These are phyloP conservation scores for Colletotrichum orbiculare DNA, from an alignment of 2,329 filamentous ascomycete genomes.

Conservation along the genomic window DNA sequence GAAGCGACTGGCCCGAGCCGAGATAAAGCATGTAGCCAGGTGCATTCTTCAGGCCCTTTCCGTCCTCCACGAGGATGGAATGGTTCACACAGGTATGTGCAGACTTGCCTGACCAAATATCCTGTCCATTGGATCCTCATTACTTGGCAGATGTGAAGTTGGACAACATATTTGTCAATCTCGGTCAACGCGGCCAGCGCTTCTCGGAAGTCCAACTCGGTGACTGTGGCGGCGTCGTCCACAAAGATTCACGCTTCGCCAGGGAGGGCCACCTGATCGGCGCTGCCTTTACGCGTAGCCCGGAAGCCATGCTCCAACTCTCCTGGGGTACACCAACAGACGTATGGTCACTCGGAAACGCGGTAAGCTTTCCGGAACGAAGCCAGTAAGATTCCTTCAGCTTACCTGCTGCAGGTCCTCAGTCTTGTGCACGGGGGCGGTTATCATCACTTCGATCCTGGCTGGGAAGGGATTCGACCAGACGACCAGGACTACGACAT, in stretches of 20 bases:
- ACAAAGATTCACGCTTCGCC: neutral
- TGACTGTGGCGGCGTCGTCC: conserved; percentile 7
- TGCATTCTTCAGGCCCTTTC: neutral
- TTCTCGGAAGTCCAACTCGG: neutral
- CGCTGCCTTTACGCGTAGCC: conserved; percentile 44
- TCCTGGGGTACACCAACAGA: neutral
- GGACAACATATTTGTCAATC: neutral
- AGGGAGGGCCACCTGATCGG: conserved; percentile 9
- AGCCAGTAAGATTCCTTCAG: neutral
- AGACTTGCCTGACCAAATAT: neutral
- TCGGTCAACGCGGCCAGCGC: neutral
- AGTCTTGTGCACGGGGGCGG: neutral
- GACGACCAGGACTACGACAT: neutral
- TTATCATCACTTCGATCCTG: neutral
- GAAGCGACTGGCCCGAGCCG: neutral
- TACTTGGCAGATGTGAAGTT: neutral
- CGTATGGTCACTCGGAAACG: conserved; percentile 5
- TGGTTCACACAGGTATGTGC: neutral
- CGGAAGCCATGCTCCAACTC: neutral
- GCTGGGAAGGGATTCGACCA: neutral
- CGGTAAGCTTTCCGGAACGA: neutral
- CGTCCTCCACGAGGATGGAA: neutral
- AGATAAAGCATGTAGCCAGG: neutral
- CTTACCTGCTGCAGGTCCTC: neutral
- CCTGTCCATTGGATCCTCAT: neutral